These are phyloP conservation scores for Jaltomata sinuosa DNA, from an alignment of 257 asterid genomes.

Conservation along the genomic window DNA sequence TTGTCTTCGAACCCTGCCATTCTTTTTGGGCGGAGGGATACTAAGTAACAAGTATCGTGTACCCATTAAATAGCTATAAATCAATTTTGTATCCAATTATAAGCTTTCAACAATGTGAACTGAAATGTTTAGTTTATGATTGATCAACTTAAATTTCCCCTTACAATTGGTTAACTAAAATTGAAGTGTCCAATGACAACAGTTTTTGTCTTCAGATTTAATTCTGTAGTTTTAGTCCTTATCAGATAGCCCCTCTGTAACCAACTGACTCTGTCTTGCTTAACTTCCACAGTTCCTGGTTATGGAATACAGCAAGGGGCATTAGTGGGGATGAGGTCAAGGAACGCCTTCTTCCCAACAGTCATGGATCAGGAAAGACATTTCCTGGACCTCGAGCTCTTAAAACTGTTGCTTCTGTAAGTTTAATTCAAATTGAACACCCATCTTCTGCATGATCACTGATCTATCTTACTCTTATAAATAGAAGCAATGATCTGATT, in stretches of 20 bases:
- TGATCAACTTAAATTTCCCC: neutral
- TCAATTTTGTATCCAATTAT: neutral
- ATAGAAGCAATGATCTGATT: neutral
- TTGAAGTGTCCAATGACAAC: neutral
- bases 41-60: neutral
- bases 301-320: conserved; percentile 90
- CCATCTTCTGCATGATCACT: neutral
- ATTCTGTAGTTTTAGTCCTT: neutral
- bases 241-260: neutral
- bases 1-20: neutral
- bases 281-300: conserved; percentile 61
- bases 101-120: neutral
- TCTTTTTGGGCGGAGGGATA: neutral
- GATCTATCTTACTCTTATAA: neutral
- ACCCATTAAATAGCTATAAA: neutral
- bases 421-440: neutral
- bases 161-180: neutral
- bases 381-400: conserved; percentile 91
- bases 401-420: conserved; percentile 51
- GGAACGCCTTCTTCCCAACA: conserved; percentile 90
- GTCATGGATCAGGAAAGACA: conserved; percentile 96
- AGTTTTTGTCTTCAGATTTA: neutral
- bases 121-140: neutral
- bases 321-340: conserved; percentile 85
- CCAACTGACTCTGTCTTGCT: neutral